phyloP scores from a whole-genome alignment of 1,284 basidiomycete genomes.

The Rhizopogon hawkerae region DNA sequence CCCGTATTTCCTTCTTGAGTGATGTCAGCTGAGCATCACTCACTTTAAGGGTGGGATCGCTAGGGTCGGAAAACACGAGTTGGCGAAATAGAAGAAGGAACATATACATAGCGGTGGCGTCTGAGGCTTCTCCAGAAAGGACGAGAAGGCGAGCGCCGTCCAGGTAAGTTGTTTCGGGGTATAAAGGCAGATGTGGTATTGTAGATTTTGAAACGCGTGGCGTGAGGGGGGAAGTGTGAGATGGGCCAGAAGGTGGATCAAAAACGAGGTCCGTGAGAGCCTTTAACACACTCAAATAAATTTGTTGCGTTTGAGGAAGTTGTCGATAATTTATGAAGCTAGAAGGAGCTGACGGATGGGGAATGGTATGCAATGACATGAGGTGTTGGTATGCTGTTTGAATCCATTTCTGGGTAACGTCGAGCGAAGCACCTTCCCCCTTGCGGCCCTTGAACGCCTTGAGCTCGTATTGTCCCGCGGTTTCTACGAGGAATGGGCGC shows the following conservation, averaged over 20 bases:
- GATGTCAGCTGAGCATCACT: conserved; percentile 44
- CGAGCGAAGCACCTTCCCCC: conserved; percentile 42
- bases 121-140: conserved; percentile 66
- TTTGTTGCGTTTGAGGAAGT: conserved; percentile 44
- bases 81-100: conserved; percentile 76
- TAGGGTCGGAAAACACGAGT: conserved; percentile 43
- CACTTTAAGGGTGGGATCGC: conserved; percentile 24
- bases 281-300: conserved; percentile 50
- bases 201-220: conserved; percentile 23
- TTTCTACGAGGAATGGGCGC: conserved; percentile 76
- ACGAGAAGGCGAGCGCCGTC: conserved; percentile 68
- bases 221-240: conserved; percentile 24
- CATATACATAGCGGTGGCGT: conserved; percentile 73
- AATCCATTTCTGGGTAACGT: conserved; percentile 60
- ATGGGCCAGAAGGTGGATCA: conserved; percentile 35
- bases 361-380: conserved; percentile 29
- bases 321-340: conserved; percentile 32
- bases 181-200: conserved; percentile 32
- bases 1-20: conserved; percentile 71
- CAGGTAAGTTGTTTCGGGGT: conserved; percentile 81
- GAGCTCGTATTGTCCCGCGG: conserved; percentile 75
- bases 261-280: conserved; percentile 70
- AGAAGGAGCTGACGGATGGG: conserved; percentile 35
- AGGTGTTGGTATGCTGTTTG: conserved; percentile 34
- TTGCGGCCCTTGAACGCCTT: conserved; percentile 62